A percentile compares a stretch with the other conserved stretches of the same genome.
Evolutionary conservation across 2,329 filamentous ascomycete species (phyloP).

Genomic region (Calonectria pseudoreteaudii): DNA sequence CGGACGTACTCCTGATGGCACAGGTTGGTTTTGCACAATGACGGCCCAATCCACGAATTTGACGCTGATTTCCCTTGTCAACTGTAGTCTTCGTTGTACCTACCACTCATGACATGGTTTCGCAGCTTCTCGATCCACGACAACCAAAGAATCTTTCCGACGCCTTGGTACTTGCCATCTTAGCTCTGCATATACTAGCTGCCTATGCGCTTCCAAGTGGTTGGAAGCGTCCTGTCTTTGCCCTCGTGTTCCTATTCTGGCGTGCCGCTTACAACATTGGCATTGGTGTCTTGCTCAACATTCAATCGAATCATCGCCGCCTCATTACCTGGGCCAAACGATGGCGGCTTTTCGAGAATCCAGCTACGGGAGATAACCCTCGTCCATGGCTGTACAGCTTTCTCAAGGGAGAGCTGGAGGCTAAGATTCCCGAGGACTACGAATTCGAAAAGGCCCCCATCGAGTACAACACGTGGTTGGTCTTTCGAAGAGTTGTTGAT

Average conservation of each 20-base stretch:
- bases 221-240: conserved; percentile 82
- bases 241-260: conserved; percentile 90
- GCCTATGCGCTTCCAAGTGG: conserved; percentile 78
- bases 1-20: conserved; percentile 91
- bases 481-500: conserved; percentile 95
- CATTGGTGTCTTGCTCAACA: conserved; percentile 88
- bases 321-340: conserved; percentile 90
- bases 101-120: conserved; percentile 98
- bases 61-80: conserved; percentile 40
- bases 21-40: conserved; percentile 70
- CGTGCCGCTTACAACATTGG: conserved; percentile 91
- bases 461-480: conserved; percentile 99
- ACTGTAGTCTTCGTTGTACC: conserved; percentile 90
- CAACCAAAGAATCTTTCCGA: conserved; percentile 97
- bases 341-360: conserved; percentile 87
- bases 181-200: conserved; percentile 79
- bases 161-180: conserved; percentile 79
- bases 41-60: conserved; percentile 19
- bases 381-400: conserved; percentile 85
- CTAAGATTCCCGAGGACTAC: conserved; percentile 95
- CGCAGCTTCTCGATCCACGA: conserved; percentile 92
- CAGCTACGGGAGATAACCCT: conserved; percentile 83
- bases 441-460: conserved; percentile 91
- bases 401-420: conserved; percentile 90
- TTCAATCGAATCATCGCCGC: conserved; percentile 89